Evolutionary conservation across 768 basidiomycete genomes (phyloP), one percentile per base, ranked within the genome.

Genomic region (Psilocybe sp.): DNA sequence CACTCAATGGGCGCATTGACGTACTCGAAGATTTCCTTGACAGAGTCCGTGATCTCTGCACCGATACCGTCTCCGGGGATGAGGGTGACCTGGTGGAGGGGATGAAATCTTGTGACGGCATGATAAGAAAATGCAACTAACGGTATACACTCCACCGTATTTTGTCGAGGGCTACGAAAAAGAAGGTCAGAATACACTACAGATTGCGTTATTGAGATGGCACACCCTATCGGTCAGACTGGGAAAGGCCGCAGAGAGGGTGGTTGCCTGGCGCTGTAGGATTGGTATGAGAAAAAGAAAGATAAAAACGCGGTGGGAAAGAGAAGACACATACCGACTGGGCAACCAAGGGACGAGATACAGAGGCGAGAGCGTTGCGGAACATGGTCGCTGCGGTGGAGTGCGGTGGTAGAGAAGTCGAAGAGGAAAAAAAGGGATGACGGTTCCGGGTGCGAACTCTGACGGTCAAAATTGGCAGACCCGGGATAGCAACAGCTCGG

Each of bases 31-130:
- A 99, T 95, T 71, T 98, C 95, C 74, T 99, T 98, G 59, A 99
- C 95, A 1, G 93, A 95, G 72, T 96, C 92, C 52, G 96, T 92
- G 64, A 99, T 92, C 74, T 99, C 97, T 62, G 84, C 81, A 55
- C 97, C 97, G 62, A 99, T 87, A 74, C 97, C 97, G 65, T 99
- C 97, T 58, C 97, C 97, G 40, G 96, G 95, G 60, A 98, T 96
- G 64, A 98, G 84, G 51, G 95, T 98, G 60, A 97, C 92, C 91
- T 93, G 66, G 49, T 34, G 46, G 47, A 55, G 55, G 48, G 51
- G 58, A 60, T 66, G 40, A 68, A 59, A 42, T 57, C 51, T 34
- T 43, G 44, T 41, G 52, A 45, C 40, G 16, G 37, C 50, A 36
- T 46, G 40, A 39, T 45, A 52, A 20, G 53, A 38, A 38, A 50